Evolutionary conservation across 176 grass and related monocot genomes (phyloP).

Genomic region (Hordeum marinum): DNA sequence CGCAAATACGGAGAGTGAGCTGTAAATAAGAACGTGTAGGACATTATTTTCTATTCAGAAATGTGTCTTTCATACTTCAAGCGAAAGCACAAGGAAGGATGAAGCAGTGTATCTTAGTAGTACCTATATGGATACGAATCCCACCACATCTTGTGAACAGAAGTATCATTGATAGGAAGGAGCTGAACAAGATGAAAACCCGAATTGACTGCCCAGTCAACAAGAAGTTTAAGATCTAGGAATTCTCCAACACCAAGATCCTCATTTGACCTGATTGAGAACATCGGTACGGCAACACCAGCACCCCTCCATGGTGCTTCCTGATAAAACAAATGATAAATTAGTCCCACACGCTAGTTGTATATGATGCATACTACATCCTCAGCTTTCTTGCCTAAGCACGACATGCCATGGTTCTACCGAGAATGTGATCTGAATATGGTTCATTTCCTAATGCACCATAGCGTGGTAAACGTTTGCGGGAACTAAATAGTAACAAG

Average conservation of each 20-base stretch:
- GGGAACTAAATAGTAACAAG: background rate
- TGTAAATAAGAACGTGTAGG: constrained; percentile 38
- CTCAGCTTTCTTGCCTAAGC: constrained; percentile 20
- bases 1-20: constrained; percentile 95
- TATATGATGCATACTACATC: constrained; percentile 9
- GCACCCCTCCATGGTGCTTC: constrained; percentile 86
- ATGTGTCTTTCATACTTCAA: background rate
- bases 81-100: background rate
- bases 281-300: constrained; percentile 92
- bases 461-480: background rate
- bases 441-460: constrained; percentile 16
- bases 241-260: constrained; percentile 99
- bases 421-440: background rate
- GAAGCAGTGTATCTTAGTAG: constrained; percentile 8
- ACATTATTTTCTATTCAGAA: constrained; percentile 15
- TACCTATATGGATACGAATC: constrained; percentile 99
- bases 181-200: constrained; percentile 99
- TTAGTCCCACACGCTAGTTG: background rate
- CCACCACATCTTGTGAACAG: constrained; percentile 98
- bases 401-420: background rate
- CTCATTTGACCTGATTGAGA: constrained; percentile 79
- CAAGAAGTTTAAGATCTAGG: constrained; percentile 90
- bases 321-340: constrained; percentile 46
- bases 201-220: constrained; percentile 89
- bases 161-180: constrained; percentile 93